phyloP scores from a whole-genome alignment of 306 rosid species.

The Macrotyloma uniflorum region DNA sequence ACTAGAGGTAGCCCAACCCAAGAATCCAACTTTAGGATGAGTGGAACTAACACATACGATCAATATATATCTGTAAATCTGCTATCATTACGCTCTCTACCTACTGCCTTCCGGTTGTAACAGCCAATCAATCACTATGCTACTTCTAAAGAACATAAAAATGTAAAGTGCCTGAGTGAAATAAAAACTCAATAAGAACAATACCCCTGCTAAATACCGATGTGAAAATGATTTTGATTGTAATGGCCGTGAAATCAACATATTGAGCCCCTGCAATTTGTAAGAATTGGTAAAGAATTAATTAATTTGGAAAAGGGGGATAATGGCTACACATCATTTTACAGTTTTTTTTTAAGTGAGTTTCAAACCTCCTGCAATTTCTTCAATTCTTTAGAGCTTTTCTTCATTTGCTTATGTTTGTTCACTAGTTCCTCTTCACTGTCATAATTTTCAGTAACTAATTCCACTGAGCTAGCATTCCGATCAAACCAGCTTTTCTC shows the following conservation, averaged over 20 bases:
- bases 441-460: constrained; percentile 63
- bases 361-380: constrained; percentile 72
- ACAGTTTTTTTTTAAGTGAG: background rate
- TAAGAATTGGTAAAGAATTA: constrained; percentile 11
- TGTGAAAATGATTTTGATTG: constrained; percentile 84
- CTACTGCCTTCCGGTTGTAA: background rate
- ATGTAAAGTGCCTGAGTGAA: background rate
- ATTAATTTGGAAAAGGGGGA: background rate
- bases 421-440: constrained; percentile 85
- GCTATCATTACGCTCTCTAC: constrained; percentile 13
- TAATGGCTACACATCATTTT: background rate
- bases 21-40: constrained; percentile 7
- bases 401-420: constrained; percentile 68
- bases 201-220: constrained; percentile 94
- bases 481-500: constrained; percentile 83
- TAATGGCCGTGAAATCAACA: constrained; percentile 74
- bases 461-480: constrained; percentile 76
- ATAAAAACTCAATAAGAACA: background rate
- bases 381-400: constrained; percentile 61
- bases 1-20: background rate
- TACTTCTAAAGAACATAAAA: constrained; percentile 6
- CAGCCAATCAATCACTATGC: background rate
- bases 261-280: constrained; percentile 72
- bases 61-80: background rate
- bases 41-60: background rate